Evolutionary conservation across 768 basidiomycete species (phyloP).

Genomic region (Favolaschia claudopus): DNA sequence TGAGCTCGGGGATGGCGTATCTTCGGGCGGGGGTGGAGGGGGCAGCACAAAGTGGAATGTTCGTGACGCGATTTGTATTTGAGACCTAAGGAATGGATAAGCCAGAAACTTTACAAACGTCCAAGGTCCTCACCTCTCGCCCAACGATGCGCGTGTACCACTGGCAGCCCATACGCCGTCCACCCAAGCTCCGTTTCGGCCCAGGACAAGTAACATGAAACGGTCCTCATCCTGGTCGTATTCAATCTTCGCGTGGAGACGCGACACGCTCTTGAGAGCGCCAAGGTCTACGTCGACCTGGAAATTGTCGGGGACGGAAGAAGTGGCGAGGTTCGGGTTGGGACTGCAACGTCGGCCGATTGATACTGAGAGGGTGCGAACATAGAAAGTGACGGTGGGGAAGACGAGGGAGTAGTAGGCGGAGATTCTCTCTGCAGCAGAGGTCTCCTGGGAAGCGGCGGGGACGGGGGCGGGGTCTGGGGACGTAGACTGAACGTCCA

Average conservation of each 20-base stretch:
- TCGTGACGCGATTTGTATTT: conserved; percentile 96
- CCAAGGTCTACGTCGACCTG: conserved; percentile 93
- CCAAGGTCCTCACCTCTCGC: conserved; percentile 68
- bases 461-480: conserved; percentile 1
- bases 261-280: conserved; percentile 95
- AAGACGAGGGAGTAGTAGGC: conserved; percentile 96
- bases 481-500: too few relatives aligned
- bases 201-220: conserved; percentile 89
- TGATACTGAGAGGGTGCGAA: conserved; percentile 92
- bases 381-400: conserved; percentile 94
- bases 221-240: conserved; percentile 90
- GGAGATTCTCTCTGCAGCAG: conserved; percentile 76
- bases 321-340: conserved; percentile 52
- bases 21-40: conserved; percentile 80
- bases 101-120: conserved; percentile 11
- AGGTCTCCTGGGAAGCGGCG: conserved; percentile 37
- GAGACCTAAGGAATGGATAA: conserved; percentile 67
- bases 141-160: conserved; percentile 84
- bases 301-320: conserved; percentile 62
- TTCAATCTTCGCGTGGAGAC: conserved; percentile 94
- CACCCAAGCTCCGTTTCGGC: conserved; percentile 98
- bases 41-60: conserved; percentile 98
- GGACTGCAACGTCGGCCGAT: conserved; percentile 90
- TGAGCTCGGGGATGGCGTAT: conserved; percentile 83
- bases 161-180: conserved; percentile 95